Conservation (phyloP, 306 rosid genomes). For the Rosa chinensis region DNA sequence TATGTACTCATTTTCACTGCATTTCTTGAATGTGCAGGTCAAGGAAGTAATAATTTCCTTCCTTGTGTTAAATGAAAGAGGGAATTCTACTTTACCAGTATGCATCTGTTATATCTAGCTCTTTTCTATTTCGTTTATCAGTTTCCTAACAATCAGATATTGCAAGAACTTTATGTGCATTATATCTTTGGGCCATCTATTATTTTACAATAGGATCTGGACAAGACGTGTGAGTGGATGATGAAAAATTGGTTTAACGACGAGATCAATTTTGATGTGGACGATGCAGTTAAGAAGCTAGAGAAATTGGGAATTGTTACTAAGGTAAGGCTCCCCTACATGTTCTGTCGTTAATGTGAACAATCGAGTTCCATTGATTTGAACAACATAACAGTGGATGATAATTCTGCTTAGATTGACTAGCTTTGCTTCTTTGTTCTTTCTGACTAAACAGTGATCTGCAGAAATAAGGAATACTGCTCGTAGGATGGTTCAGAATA, state of each 20-base stretch:
- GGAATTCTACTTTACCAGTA: conserved; percentile 78
- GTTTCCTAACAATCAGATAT: background rate
- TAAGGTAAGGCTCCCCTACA: conserved; percentile 54
- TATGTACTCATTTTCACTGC: background rate
- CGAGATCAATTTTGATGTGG: conserved; percentile 84
- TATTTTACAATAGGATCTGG: conserved; percentile 62
- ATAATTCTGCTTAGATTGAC: background rate
- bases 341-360: background rate
- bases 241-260: conserved; percentile 71
- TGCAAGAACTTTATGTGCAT: background rate
- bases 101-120: conserved; percentile 18
- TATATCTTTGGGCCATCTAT: background rate
- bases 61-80: conserved; percentile 85
- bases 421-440: background rate
- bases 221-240: conserved; percentile 75
- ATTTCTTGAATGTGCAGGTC: conserved; percentile 53
- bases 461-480: background rate
- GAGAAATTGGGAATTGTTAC: conserved; percentile 80
- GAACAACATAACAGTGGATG: too few species aligned
- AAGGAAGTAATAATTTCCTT: conserved; percentile 87
- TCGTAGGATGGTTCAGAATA: background rate
- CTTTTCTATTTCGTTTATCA: background rate
- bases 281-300: conserved; percentile 81
- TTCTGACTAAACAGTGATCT: background rate
- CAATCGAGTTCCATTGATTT: too few species aligned